phyloP scores from a whole-genome alignment of 2,329 filamentous ascomycete species.

The Xylariales sp. region DNA sequence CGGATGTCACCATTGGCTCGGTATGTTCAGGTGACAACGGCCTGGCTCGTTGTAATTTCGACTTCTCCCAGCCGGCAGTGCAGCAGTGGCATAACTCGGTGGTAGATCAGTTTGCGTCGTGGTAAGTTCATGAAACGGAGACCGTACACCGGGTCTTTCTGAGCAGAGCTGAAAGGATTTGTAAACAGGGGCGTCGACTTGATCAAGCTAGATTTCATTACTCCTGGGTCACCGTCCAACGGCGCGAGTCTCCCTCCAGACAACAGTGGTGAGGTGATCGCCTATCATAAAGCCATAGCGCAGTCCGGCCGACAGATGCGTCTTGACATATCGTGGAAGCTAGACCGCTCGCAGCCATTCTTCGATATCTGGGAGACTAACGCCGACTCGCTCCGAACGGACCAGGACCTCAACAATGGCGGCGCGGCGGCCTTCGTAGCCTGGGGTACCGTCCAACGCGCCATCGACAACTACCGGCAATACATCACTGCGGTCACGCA shows the following conservation, averaged over 20 bases:
- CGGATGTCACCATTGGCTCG: conserved; percentile 18
- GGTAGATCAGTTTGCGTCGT: conserved; percentile 20
- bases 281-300: conserved; percentile 23
- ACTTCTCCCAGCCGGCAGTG: conserved; percentile 19
- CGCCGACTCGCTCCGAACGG: conserved; percentile 23
- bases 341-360: conserved; percentile 18
- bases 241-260: conserved; percentile 17
- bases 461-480: conserved; percentile 26
- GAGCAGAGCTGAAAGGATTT: no score
- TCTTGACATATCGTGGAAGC: conserved; percentile 24
- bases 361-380: conserved; percentile 20
- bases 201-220: conserved; percentile 25
- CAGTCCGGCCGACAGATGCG: conserved; percentile 20
- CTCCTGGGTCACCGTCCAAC: conserved; percentile 19
- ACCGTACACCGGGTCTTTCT: no score
- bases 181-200: conserved; percentile 22
- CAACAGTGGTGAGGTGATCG: conserved; percentile 15
- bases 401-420: conserved; percentile 23
- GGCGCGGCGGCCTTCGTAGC: conserved; percentile 18
- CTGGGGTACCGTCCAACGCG: conserved; percentile 20
- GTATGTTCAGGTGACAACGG: conserved; percentile 14
- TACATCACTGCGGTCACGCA: conserved; percentile 18
- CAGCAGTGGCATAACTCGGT: conserved; percentile 24
- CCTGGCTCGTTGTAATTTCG: conserved; percentile 18
- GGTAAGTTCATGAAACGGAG: conserved; percentile 11